Base-by-base conservation (phyloP, 148 eudicot species). In the Limonium bicolor region DNA sequence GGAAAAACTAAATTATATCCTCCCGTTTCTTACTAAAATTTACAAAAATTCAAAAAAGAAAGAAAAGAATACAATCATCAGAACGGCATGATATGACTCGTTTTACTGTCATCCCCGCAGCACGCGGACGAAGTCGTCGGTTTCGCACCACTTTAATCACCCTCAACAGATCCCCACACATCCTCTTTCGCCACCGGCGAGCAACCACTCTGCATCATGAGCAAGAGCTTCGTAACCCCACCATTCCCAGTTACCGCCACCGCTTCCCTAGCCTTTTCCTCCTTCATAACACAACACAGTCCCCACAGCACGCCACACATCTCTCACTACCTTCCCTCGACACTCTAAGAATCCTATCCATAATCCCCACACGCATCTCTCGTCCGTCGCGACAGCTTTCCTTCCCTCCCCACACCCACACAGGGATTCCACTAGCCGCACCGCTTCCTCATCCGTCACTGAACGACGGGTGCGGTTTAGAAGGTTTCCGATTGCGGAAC, bases 1-100 rank as follows among this genome's bases (percentile, higher is more conserved):
- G n/a, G n/a, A n/a, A n/a, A n/a, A n/a, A n/a, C n/a, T n/a, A n/a
- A n/a, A n/a, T n/a, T n/a, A n/a, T n/a, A n/a, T n/a, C n/a, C n/a
- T n/a, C n/a, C n/a, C n/a, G n/a, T n/a, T n/a, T n/a, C n/a, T n/a
- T n/a, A n/a, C n/a, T n/a, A n/a, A n/a, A n/a, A n/a, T n/a, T n/a
- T n/a, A n/a, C n/a, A n/a, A n/a, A n/a, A n/a, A n/a, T n/a, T n/a
- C n/a, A n/a, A n/a, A n/a, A n/a, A n/a, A n/a, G n/a, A n/a, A n/a
- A n/a, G n/a, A n/a, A n/a, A n/a, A n/a, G n/a, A n/a, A n/a, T n/a
- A n/a, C n/a, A n/a, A n/a, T n/a, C n/a, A n/a, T n/a, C n/a, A n/a
- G n/a, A n/a, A n/a, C n/a, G 95, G 88, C 82, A 63, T 66, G 13
- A 84, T 73, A 42, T 84, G 95, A 31, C 74, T 84, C 11, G 82